Evolutionary conservation across 1,284 basidiomycete species (phyloP).

Genomic region (Laetiporus sulphureus): DNA sequence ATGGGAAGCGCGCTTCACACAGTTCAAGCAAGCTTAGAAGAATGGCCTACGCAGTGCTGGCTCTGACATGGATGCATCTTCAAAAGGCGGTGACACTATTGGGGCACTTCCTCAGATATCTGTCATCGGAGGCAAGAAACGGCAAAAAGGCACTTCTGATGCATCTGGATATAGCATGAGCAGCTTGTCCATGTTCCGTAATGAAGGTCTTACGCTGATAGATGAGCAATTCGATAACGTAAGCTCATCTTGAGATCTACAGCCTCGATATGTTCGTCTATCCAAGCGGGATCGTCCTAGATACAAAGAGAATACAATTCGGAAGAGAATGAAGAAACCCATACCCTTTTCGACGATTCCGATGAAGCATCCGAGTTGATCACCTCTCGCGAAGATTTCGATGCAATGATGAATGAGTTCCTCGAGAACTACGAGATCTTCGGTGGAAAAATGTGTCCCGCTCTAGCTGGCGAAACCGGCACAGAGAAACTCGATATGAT

Average conservation of each 20-base stretch:
- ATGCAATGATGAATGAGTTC: constrained; percentile 91
- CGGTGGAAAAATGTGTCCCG: constrained; percentile 82
- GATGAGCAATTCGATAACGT: constrained; percentile 96
- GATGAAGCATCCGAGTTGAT: constrained; percentile 72
- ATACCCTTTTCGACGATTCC: constrained; percentile 41
- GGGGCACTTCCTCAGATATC: constrained; percentile 62
- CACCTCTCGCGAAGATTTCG: constrained; percentile 83
- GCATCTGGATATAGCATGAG: constrained; percentile 96
- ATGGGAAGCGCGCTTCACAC: constrained; percentile 76
- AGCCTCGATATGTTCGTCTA: constrained; percentile 1
- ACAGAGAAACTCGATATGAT: constrained; percentile 76
- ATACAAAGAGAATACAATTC: constrained; percentile 76
- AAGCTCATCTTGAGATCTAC: constrained; percentile 14
- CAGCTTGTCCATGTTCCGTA: constrained; percentile 93
- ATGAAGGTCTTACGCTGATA: constrained; percentile 80
- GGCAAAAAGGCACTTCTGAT: constrained; percentile 72
- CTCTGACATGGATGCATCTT: constrained; percentile 42
- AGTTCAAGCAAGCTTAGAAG: constrained; percentile 60
- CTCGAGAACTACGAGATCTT: constrained; percentile 88
- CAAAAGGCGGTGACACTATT: constrained; percentile 81
- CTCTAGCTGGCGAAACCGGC: constrained; percentile 63
- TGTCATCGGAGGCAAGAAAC: constrained; percentile 73
- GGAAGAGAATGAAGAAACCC: constrained; percentile 48
- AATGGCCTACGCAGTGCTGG: constrained; percentile 32
- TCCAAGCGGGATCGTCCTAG: too few relatives aligned